A percentile compares a stretch with the other conserved stretches of the same genome.
phyloP scores from a whole-genome alignment of 176 grass and related monocot genomes.

The Otatea glauca region DNA sequence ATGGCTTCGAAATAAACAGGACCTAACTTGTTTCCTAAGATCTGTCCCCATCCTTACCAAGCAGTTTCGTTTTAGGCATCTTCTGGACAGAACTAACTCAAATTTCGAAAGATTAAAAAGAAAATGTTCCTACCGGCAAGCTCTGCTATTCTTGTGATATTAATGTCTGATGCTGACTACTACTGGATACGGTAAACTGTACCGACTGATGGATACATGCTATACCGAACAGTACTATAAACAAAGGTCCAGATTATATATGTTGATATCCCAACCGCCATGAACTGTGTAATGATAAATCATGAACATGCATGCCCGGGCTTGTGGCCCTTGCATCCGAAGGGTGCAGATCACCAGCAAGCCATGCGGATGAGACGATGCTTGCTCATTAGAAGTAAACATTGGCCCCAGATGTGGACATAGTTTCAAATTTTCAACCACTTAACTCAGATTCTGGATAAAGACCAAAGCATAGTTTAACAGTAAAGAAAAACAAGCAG shows the following conservation, averaged over 20 bases:
- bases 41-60: conserved; percentile 7
- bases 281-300: background rate
- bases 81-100: background rate
- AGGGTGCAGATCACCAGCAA: conserved; percentile 25
- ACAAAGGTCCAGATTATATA: conserved; percentile 16
- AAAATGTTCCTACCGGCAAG: background rate
- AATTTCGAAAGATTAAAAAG: background rate
- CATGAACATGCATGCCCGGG: conserved; percentile 32
- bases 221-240: background rate
- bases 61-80: background rate
- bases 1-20: background rate
- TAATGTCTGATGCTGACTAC: conserved; percentile 9
- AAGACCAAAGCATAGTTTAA: conserved; percentile 2
- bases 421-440: conserved; percentile 16
- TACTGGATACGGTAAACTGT: conserved; percentile 30
- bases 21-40: background rate
- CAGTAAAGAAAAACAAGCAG: conserved; percentile 6
- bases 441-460: background rate
- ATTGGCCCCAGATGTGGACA: conserved; percentile 22
- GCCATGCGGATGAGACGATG: background rate
- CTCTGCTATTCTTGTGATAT: background rate
- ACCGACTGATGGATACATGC: conserved; percentile 15
- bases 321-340: conserved; percentile 9
- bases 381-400: background rate
- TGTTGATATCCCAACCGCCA: conserved; percentile 39